A percentile compares a stretch with the other conserved stretches of the same genome.
Conservation (phyloP, 495 filamentous ascomycete genomes). For the Schizothecium vesticola region DNA sequence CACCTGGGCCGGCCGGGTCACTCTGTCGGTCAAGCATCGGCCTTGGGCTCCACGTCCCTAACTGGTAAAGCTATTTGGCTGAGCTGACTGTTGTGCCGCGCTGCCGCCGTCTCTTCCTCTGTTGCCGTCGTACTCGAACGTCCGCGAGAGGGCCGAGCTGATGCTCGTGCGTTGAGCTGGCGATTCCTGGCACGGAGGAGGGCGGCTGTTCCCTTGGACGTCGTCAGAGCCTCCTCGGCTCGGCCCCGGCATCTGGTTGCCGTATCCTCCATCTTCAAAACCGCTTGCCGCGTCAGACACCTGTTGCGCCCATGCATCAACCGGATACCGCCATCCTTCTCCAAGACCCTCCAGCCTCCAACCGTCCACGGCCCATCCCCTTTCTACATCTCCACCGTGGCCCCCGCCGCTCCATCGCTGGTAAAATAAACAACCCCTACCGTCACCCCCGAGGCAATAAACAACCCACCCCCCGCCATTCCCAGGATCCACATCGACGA, state of each 20-base stretch:
- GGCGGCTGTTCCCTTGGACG: background rate
- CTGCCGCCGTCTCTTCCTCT: background rate
- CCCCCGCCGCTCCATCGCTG: background rate
- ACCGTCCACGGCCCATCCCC: background rate
- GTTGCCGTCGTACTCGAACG: background rate
- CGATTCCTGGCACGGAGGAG: background rate
- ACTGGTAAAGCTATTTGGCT: background rate
- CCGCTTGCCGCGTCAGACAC: background rate
- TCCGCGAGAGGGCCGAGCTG: background rate
- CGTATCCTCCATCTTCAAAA: background rate
- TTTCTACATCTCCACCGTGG: background rate
- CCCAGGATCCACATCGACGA: background rate
- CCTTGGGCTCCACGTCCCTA: background rate
- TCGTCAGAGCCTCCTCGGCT: background rate
- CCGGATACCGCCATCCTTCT: background rate
- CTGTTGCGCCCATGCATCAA: background rate
- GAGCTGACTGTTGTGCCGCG: background rate
- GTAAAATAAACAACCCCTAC: background rate
- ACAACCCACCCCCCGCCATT: background rate
- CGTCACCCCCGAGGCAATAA: background rate
- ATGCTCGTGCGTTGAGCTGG: background rate
- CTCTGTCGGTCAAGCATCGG: background rate
- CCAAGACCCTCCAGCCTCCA: background rate
- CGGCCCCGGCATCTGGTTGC: background rate
- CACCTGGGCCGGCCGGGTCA: background rate